phyloP scores from a whole-genome alignment of 2,329 filamentous ascomycete genomes.

The Colletotrichum destructivum region DNA sequence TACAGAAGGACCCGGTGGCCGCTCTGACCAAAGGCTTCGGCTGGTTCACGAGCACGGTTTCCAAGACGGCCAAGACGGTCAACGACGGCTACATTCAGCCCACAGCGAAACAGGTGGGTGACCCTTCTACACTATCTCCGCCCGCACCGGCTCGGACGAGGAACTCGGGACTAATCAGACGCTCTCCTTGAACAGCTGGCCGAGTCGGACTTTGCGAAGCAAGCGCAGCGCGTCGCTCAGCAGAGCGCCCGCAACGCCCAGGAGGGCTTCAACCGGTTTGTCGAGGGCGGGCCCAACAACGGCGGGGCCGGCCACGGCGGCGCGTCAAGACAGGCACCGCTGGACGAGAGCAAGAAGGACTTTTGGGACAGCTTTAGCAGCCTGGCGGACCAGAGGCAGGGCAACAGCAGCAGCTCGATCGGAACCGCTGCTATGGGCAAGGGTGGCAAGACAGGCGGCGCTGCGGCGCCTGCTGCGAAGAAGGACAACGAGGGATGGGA shows the following conservation, averaged over 20 bases:
- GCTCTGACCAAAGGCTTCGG: conserved; percentile 94
- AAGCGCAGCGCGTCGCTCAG: conserved; percentile 76
- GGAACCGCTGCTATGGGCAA: conserved; percentile 74
- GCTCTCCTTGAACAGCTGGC: conserved; percentile 71
- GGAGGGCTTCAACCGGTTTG: conserved; percentile 87
- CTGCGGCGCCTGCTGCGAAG: conserved; percentile 53
- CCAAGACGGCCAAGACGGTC: conserved; percentile 90
- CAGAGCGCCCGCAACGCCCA: conserved; percentile 81
- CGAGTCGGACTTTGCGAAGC: conserved; percentile 82
- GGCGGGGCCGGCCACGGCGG: conserved; percentile 46
- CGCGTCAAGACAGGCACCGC: conserved; percentile 54
- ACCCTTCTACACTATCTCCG: conserved; percentile 35
- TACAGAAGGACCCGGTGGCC: conserved; percentile 91
- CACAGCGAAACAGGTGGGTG: conserved; percentile 84
- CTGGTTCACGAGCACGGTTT: conserved; percentile 91
- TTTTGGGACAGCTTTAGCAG: conserved; percentile 95
- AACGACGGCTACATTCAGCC: conserved; percentile 95
- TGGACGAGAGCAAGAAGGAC: conserved; percentile 79
- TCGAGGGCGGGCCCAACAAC: conserved; percentile 77
- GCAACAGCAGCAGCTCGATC: conserved; percentile 63
- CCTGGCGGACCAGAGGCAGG: conserved; percentile 70
- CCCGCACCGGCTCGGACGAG: conserved; percentile 28
- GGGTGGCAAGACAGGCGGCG: conserved; percentile 56
- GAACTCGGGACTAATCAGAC: conserved; percentile 46
- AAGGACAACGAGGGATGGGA: conserved; percentile 75